Conservation (phyloP, 371 early-diverging fungal species). For the Haplosporangium sp. region DNA sequence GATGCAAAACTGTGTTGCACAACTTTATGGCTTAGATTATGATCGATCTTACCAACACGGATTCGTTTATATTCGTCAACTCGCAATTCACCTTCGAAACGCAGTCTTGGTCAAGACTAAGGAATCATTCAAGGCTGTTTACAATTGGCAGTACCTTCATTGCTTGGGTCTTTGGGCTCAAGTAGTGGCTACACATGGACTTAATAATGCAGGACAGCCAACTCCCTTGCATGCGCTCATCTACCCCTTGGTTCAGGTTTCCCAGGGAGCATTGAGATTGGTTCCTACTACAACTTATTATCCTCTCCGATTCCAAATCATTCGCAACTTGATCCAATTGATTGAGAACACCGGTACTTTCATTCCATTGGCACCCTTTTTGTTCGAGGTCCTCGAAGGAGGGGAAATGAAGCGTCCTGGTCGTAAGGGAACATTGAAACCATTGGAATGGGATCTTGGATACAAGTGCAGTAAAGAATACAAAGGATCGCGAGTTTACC, state of each 20-base stretch:
- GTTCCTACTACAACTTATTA: conserved; percentile 90
- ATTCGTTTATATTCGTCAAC: conserved; percentile 92
- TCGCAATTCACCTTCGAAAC: conserved; percentile 89
- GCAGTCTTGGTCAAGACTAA: conserved; percentile 84
- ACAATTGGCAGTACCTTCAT: conserved; percentile 96
- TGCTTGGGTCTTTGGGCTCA: conserved; percentile 91
- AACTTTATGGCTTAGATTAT: conserved; percentile 83
- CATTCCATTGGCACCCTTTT: conserved; percentile 86
- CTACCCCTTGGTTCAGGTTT: conserved; percentile 92
- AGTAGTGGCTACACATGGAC: conserved; percentile 70
- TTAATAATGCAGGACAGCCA: conserved; percentile 61
- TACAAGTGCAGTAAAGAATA: conserved; percentile 85
- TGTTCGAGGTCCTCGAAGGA: conserved; percentile 80
- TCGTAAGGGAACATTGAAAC: conserved; percentile 80
- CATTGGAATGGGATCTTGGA: conserved; percentile 79
- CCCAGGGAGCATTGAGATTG: conserved; percentile 84
- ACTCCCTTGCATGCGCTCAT: conserved; percentile 81
- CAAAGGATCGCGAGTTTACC: conserved; percentile 84
- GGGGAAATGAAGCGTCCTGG: conserved; percentile 68
- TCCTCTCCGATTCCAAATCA: conserved; percentile 91
- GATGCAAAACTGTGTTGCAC: conserved; percentile 91
- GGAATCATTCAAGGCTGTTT: conserved; percentile 87
- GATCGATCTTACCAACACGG: conserved; percentile 89
- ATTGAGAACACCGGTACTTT: conserved; percentile 78
- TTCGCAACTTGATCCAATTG: conserved; percentile 77